Percentiles rank a stretch among this genome's conserved stretches.
Conservation (phyloP, 2,329 filamentous ascomycete species). For the Fusarium agapanthi region DNA sequence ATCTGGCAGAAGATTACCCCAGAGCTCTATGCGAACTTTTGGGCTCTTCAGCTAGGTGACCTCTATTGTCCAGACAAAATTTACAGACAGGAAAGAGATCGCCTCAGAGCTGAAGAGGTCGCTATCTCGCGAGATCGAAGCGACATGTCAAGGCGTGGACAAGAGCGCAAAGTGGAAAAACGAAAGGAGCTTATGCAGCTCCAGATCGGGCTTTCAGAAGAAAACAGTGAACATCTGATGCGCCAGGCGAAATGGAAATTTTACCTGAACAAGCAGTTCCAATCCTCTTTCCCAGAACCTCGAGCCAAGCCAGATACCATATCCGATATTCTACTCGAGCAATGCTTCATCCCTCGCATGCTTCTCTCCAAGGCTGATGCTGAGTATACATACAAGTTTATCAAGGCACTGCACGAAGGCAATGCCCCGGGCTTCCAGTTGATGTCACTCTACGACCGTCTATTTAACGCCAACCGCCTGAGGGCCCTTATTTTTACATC, state of each 20-base stretch:
- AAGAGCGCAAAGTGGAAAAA: slow-evolving; percentile 70
- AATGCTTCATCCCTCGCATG: slow-evolving; percentile 90
- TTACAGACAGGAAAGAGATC: slow-evolving; percentile 79
- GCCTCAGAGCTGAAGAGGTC: slow-evolving; percentile 72
- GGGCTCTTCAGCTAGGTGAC: slow-evolving; percentile 87
- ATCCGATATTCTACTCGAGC: slow-evolving; percentile 82
- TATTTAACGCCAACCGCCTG: slow-evolving; percentile 85
- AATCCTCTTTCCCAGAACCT: slow-evolving; percentile 78
- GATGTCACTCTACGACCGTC: slow-evolving; percentile 80
- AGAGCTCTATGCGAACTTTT: slow-evolving; percentile 90
- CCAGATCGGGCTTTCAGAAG: slow-evolving; percentile 74
- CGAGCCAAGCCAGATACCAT: slow-evolving; percentile 71
- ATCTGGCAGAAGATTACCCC: slow-evolving; percentile 77
- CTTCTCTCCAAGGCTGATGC: slow-evolving; percentile 86
- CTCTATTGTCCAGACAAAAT: slow-evolving; percentile 78
- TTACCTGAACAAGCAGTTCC: slow-evolving; percentile 78
- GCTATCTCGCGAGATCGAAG: slow-evolving; percentile 75
- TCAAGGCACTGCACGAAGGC: slow-evolving; percentile 86
- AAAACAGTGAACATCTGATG: slow-evolving; percentile 75
- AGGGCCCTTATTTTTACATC: slow-evolving; percentile 87
- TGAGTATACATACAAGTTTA: slow-evolving; percentile 85
- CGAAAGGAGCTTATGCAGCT: slow-evolving; percentile 75
- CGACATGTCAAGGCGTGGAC: slow-evolving; percentile 73
- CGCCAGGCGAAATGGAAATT: slow-evolving; percentile 73
- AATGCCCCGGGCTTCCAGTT: slow-evolving; percentile 88